Base-by-base conservation (phyloP, 2,329 filamentous ascomycete genomes). In the Lecanoromycetidae sp. region DNA sequence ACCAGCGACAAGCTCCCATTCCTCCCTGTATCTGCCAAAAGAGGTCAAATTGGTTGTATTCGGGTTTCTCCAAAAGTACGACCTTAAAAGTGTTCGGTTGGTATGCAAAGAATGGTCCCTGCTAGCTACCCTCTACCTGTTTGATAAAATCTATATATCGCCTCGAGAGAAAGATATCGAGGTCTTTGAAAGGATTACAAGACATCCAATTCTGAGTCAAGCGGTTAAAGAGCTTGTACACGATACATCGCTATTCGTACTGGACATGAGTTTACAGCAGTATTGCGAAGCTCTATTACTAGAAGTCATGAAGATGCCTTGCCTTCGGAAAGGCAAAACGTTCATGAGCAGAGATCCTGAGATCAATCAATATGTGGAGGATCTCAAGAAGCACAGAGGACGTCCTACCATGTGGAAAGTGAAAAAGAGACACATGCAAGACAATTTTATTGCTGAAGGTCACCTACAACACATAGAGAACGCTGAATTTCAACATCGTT, bases 61-160 rank as follows among this genome's bases (percentile, higher is more conserved):
- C 2, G 32, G 7, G 10, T 10, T 10, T 15, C 42, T 44, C 20
- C n/a, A 27, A 10, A 44, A 44, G 22, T 6, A 8, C 6, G 44
- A 46, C 19, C 38, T 49, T 13, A 49, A 49, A n/a, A 32, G 5
- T 10, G 17, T 39, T 15, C 17, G 46, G 5, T 27, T 49, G 19
- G 34, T 43, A 2, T 49, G 27, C 12, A 37, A 29, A 23, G 19
- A 38, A 25, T 49, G 46, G 46, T 17, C 22, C 33, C 15, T n/a
- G 10, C 22, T 44, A 13, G 46, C 39, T 1, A 44, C 38, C 4
- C 5, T 8, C 13, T 35, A 17, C 2, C 20, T 49, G 23, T 49
- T 49, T 10, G 32, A 49, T 26, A 44, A 23, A 5, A 22, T 49
- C 17, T 49, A 32, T 32, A 15, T 49, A 15, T 49, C 40, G 10